Percentiles rank a stretch among this genome's conserved stretches.
phyloP scores from a whole-genome alignment of 306 rosid species.

The Malus orientalis region DNA sequence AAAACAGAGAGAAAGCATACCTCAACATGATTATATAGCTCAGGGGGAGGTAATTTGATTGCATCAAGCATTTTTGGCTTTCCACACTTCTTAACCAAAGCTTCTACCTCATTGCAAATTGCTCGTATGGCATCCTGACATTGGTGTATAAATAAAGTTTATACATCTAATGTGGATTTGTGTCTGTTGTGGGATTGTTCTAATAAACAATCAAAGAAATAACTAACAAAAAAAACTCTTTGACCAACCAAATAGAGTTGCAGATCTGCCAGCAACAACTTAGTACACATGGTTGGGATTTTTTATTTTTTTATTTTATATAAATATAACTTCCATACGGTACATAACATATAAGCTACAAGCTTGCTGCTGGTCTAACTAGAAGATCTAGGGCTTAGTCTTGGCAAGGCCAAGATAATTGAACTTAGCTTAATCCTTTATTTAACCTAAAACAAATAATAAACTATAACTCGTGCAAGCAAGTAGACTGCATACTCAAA shows the following conservation, averaged over 20 bases:
- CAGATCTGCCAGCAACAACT: constrained; percentile 1
- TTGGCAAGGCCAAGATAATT: background rate
- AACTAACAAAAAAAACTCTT: background rate
- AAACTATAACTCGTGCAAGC: constrained; percentile 13
- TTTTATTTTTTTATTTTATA: background rate
- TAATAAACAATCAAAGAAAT: constrained; percentile 16
- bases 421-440: background rate
- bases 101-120: constrained; percentile 79
- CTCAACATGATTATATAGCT: constrained; percentile 73
- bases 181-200: background rate
- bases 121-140: constrained; percentile 79
- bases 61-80: constrained; percentile 93
- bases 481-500: constrained; percentile 23
- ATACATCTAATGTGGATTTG: background rate
- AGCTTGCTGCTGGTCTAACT: too few relatives aligned
- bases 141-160: constrained; percentile 25
- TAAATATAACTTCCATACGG: too few relatives aligned
- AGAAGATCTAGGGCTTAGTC: too few relatives aligned
- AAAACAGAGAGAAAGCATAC: constrained; percentile 38
- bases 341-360: too few relatives aligned
- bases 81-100: constrained; percentile 83
- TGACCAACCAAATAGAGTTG: background rate
- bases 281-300: background rate
- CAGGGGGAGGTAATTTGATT: constrained; percentile 82
- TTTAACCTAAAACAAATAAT: constrained; percentile 6